Evolutionary conservation across 2,329 filamentous ascomycete species (phyloP).

Genomic region (Aspergillus spinulosporus): DNA sequence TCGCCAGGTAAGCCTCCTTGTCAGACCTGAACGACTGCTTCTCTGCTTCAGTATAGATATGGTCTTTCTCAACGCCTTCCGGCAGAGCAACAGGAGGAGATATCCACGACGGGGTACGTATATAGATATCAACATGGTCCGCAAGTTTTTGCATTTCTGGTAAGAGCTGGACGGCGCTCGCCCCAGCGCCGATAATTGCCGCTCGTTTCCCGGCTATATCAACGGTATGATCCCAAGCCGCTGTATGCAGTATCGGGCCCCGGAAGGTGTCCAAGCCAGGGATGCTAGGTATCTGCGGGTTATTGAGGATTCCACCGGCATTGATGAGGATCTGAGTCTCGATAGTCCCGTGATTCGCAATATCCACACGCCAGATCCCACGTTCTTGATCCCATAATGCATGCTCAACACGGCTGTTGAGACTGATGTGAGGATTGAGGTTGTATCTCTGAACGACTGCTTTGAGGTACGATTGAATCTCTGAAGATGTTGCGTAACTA

Average conservation of each 20-base stretch:
- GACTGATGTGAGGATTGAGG: constrained; percentile 3
- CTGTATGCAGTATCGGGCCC: constrained; percentile 5
- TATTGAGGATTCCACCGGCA: constrained; percentile 8
- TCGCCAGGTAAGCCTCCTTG: constrained; percentile 15
- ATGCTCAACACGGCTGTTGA: constrained; percentile 3
- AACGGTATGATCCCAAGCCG: constrained; percentile 3
- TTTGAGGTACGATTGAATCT: constrained; percentile 14
- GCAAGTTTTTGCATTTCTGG: constrained; percentile 24
- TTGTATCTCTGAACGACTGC: constrained; percentile 9
- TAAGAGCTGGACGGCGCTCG: constrained; percentile 4
- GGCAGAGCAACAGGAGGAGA: constrained; percentile 11
- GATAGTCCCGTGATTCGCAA: neutral
- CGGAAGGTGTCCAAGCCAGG: constrained; percentile 1
- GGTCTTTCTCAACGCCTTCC: neutral
- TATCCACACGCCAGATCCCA: neutral
- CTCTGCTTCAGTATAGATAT: constrained; percentile 21
- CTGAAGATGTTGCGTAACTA: constrained; percentile 6
- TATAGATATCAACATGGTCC: constrained; percentile 25
- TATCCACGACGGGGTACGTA: constrained; percentile 28
- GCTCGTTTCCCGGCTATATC: constrained; percentile 3
- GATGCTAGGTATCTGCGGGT: constrained; percentile 1
- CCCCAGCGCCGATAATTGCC: constrained; percentile 3
- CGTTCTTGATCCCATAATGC: constrained; percentile 6
- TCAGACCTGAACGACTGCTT: constrained; percentile 19
- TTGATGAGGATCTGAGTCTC: constrained; percentile 4